Evolutionary conservation across 106 monocot genomes (phyloP).

Genomic region (Dendrobium officinale): DNA sequence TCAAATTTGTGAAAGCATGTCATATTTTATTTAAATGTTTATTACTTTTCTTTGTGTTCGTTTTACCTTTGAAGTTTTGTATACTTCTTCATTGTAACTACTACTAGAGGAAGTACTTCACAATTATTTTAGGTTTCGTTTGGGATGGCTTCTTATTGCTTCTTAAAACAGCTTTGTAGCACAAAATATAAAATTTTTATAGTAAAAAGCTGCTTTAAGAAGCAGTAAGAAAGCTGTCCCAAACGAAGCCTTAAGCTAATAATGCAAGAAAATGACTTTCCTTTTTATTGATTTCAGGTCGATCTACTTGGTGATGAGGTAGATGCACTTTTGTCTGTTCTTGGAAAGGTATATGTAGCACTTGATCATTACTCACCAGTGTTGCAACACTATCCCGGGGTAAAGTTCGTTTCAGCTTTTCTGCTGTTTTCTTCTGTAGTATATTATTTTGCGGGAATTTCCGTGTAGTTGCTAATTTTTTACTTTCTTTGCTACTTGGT

Average conservation of each 20-base stretch:
- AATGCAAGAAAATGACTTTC: background rate
- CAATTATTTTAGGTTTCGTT: too few relatives aligned
- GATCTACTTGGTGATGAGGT: constrained; percentile 96
- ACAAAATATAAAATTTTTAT: too few relatives aligned
- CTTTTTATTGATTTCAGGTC: constrained; percentile 39
- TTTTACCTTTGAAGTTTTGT: background rate
- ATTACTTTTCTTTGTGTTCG: background rate
- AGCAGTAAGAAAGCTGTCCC: too few relatives aligned
- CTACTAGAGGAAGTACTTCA: background rate
- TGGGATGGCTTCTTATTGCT: too few relatives aligned
- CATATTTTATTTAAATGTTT: background rate
- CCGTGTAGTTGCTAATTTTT: background rate
- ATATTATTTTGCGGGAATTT: background rate
- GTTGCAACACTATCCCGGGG: constrained; percentile 85
- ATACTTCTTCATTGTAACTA: background rate
- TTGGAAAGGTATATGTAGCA: constrained; percentile 84
- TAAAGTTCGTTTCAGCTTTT: constrained; percentile 31
- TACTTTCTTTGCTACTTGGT: background rate
- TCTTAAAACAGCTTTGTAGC: too few relatives aligned
- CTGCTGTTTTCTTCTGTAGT: background rate
- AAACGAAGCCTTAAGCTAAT: too few relatives aligned
- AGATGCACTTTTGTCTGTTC: constrained; percentile 73
- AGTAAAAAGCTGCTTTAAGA: too few relatives aligned
- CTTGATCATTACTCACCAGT: constrained; percentile 97
- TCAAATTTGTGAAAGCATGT: background rate